These are phyloP conservation scores for Elsinoe ampelina DNA, from an alignment of 2,329 filamentous ascomycete genomes.

Conservation along the genomic window DNA sequence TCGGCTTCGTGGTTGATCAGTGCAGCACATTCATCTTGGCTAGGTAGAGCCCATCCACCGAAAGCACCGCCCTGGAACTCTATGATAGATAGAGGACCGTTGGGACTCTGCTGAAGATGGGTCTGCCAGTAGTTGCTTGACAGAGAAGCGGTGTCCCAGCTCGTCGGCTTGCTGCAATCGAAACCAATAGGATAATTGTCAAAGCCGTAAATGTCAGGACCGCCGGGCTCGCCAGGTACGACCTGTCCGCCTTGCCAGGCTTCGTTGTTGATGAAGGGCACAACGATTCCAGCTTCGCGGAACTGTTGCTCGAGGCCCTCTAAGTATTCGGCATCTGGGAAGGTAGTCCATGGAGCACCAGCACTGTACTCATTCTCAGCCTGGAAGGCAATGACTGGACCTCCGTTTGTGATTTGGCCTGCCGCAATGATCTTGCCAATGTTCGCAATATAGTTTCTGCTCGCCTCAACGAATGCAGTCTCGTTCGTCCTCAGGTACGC, in stretches of 20 bases:
- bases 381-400: slow-evolving; percentile 69
- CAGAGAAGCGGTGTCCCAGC: slow-evolving; percentile 50
- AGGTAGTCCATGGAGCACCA: slow-evolving; percentile 32
- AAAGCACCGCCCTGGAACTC: slow-evolving; percentile 49
- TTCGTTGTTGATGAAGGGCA: slow-evolving; percentile 70
- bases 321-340: slow-evolving; percentile 61
- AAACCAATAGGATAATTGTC: slow-evolving; percentile 31
- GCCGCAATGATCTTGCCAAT: slow-evolving; percentile 60
- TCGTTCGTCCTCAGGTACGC: slow-evolving; percentile 55
- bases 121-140: slow-evolving; percentile 46
- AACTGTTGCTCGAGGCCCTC: slow-evolving; percentile 61
- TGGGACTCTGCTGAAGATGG: slow-evolving; percentile 54
- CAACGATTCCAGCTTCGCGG: slow-evolving; percentile 57
- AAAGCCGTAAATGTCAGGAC: slow-evolving; percentile 54
- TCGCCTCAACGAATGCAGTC: slow-evolving; percentile 54
- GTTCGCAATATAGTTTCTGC: slow-evolving; percentile 55
- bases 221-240: slow-evolving; percentile 49
- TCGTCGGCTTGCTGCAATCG: slow-evolving; percentile 51
- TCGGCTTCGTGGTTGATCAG: slow-evolving; percentile 64
- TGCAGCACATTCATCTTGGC: slow-evolving; percentile 56
- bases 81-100: slow-evolving; percentile 54
- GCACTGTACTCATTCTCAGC: slow-evolving; percentile 72
- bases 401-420: slow-evolving; percentile 73
- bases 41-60: slow-evolving; percentile 64
- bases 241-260: slow-evolving; percentile 52